Conservation (phyloP, 2,329 filamentous ascomycete genomes). For the Teratosphaeria pseudoeucalypti region DNA sequence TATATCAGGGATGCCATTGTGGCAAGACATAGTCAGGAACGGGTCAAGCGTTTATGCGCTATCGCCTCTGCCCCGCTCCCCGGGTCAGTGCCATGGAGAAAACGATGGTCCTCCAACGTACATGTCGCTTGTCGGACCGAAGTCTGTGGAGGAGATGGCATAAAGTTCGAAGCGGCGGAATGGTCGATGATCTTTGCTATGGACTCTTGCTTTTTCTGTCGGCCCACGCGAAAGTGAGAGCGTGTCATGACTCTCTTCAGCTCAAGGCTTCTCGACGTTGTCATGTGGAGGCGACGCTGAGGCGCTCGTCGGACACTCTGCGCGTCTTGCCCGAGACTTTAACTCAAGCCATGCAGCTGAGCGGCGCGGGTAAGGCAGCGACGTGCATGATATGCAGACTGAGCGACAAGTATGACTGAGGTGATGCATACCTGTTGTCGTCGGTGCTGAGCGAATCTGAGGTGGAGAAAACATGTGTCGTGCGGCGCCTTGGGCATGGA, state of each 20-base stretch:
- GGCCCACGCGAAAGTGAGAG: background rate
- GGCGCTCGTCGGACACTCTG: background rate
- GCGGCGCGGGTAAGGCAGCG: background rate
- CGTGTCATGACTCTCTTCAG: background rate
- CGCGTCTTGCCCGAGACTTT: background rate
- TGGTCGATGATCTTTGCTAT: background rate
- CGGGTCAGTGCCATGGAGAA: background rate
- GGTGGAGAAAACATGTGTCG: background rate
- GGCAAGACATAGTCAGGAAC: background rate
- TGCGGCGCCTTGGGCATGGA: background rate
- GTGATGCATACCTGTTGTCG: background rate
- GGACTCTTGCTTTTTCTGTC: background rate
- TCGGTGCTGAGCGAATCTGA: background rate
- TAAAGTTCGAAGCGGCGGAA: background rate
- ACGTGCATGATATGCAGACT: background rate
- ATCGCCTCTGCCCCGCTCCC: background rate
- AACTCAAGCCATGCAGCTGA: background rate
- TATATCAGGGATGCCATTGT: background rate
- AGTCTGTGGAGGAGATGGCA: background rate
- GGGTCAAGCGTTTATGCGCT: background rate
- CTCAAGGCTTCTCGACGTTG: background rate
- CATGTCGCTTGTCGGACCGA: background rate
- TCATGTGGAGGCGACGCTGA: background rate
- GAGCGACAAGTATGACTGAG: background rate
- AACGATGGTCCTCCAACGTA: background rate